Evolutionary conservation across 2,329 filamentous ascomycete species (phyloP).

Genomic region (Fusarium beomiforme): DNA sequence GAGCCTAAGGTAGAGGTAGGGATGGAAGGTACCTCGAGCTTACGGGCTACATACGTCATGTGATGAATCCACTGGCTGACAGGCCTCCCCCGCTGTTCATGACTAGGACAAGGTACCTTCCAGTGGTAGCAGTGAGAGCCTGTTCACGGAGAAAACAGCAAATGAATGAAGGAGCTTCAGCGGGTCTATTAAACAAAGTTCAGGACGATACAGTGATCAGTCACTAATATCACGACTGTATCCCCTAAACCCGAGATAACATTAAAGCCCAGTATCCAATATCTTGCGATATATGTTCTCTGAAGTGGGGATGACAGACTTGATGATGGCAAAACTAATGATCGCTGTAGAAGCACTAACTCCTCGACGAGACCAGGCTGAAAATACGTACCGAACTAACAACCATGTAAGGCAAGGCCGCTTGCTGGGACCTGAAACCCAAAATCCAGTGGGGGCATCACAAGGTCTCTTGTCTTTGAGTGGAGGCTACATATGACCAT

Average conservation of each 20-base stretch:
- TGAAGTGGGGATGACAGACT: not conserved
- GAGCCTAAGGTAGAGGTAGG: slow-evolving; percentile 7
- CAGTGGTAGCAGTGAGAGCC: not conserved
- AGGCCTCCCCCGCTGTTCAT: slow-evolving; percentile 16
- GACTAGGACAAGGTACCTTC: not conserved
- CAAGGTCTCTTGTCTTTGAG: not conserved
- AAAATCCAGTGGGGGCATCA: slow-evolving; percentile 9
- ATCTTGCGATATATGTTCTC: not conserved
- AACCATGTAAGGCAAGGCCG: not conserved
- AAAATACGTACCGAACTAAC: not conserved
- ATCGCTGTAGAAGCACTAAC: not conserved
- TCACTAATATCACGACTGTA: not conserved
- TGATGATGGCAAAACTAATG: not conserved
- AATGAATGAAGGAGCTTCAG: slow-evolving; percentile 1
- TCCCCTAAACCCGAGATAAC: too few species aligned
- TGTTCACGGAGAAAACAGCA: not conserved
- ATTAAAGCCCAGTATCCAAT: too few species aligned
- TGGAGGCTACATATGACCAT: slow-evolving; percentile 6
- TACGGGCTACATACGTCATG: slow-evolving; percentile 36
- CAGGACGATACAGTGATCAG: not conserved
- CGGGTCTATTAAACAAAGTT: not conserved
- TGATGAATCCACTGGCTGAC: slow-evolving; percentile 36
- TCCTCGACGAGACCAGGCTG: not conserved
- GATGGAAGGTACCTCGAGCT: not conserved
- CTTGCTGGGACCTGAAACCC: slow-evolving; percentile 10